These are phyloP conservation scores for Cylindrotheca fusiformis DNA, from an alignment of 108 stramenopile species.

Conservation along the genomic window DNA sequence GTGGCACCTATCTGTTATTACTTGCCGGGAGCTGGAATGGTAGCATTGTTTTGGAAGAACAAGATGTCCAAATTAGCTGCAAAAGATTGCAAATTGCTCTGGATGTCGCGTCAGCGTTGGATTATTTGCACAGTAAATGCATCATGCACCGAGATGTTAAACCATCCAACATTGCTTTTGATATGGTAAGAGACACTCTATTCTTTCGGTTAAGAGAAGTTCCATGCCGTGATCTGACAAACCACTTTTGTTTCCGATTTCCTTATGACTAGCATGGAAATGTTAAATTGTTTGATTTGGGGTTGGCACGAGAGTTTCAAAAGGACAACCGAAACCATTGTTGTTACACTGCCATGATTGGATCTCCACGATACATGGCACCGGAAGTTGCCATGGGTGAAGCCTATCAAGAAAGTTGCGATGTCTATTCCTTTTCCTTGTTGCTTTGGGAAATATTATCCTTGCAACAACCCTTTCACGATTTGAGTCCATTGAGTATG, in stretches of 20 bases:
- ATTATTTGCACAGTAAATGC: conserved; percentile 53
- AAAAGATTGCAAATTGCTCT: background rate
- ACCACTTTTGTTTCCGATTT: no score
- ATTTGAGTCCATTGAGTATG: conserved; percentile 5
- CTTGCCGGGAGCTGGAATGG: no score
- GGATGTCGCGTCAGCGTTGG: conserved; percentile 45
- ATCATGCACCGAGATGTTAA: conserved; percentile 43
- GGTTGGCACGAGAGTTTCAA: conserved; percentile 44
- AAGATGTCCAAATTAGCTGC: no score
- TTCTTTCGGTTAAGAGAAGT: no score
- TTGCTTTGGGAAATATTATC: conserved; percentile 55
- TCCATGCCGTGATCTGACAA: background rate
- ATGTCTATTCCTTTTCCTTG: conserved; percentile 71
- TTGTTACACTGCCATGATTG: conserved; percentile 65
- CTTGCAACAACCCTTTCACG: conserved; percentile 24
- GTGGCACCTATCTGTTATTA: conserved; percentile 12
- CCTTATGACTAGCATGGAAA: no score
- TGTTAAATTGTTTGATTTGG: conserved; percentile 57
- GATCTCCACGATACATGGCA: conserved; percentile 52
- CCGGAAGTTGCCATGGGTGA: conserved; percentile 59
- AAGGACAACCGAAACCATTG: conserved; percentile 18
- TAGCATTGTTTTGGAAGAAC: conserved; percentile 30
- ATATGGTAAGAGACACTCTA: conserved; percentile 20
- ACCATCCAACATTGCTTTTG: conserved; percentile 28
- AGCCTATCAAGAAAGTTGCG: conserved; percentile 56